Evolutionary conservation across 2,329 filamentous ascomycete species (phyloP), one percentile per base, ranked within the genome.

Genomic region (Hysterium pulicare): DNA sequence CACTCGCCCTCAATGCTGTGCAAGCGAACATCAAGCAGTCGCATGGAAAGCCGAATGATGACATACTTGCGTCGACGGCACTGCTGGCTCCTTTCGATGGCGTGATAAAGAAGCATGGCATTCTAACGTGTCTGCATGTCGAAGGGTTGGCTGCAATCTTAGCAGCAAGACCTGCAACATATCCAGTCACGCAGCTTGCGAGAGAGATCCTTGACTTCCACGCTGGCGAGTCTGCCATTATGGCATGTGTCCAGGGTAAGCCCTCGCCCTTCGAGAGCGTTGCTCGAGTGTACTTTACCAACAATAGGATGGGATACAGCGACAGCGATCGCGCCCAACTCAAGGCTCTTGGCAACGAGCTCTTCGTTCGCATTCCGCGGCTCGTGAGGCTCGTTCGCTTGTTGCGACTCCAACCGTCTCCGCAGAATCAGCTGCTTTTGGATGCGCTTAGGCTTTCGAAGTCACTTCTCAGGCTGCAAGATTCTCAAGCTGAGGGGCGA

Each of bases 141-240:
- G 46, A 50, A 42, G 48, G 48, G 11, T 33, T 50, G 24, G 48
- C 42, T 40, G 41, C 45, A 42, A 50, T 50, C 19, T 42, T 50
- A 33, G n/a, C 42, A n/a, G 38, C 46, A 40, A 41, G 49, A 33
- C 30, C 44, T 26, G 30, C 36, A 35, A 44, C 32, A 22, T 47
- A 47, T 40, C 46, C 46, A 28, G 42, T 51, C 22, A 44, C 49
- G 21, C 39, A 40, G 30, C 44, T 51, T 46, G 49, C 49, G 30
- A 47, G 49, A 36, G 44, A 51, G 23, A 49, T 51, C 11, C 40
- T 51, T 33, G 44, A 51, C 34, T 51, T 51, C 33, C 47, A 51
- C 34, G 40, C 40, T 44, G 47, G 44, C 24, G 49, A 49, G 39
- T 43, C 49, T 30, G 44, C 49, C 30, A 36, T 49, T 21, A 45